Conservation (phyloP, 371 early-diverging fungal species). For the Apophysomyces variabilis region DNA sequence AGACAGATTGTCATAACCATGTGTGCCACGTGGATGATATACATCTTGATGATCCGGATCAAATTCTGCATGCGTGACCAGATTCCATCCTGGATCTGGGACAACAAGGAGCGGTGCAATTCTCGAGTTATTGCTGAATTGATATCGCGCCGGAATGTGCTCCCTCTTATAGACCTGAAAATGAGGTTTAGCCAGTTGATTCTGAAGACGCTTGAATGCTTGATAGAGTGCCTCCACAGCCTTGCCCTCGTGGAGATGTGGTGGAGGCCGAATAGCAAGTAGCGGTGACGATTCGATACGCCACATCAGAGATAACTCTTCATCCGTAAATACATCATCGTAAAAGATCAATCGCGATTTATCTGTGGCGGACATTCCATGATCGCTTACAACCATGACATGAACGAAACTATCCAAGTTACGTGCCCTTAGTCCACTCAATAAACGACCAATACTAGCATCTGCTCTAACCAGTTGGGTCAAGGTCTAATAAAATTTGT, state of each 20-base stretch:
- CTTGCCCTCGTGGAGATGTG: slow-evolving; percentile 22
- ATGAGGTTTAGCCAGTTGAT: slow-evolving; percentile 32
- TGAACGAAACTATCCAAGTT: slow-evolving; percentile 78
- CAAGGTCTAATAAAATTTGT: slow-evolving; percentile 31
- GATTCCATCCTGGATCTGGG: slow-evolving; percentile 68
- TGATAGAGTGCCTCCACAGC: slow-evolving; percentile 38
- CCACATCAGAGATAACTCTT: slow-evolving; percentile 39
- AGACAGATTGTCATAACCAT: slow-evolving; percentile 86
- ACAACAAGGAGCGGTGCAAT: slow-evolving; percentile 79
- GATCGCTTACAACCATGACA: slow-evolving; percentile 89
- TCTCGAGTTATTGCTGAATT: slow-evolving; percentile 60
- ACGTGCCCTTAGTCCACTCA: slow-evolving; percentile 59
- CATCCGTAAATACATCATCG: slow-evolving; percentile 62
- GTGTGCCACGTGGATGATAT: slow-evolving; percentile 64
- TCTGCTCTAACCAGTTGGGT: slow-evolving; percentile 60
- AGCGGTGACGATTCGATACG: slow-evolving; percentile 36
- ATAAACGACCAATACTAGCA: slow-evolving; percentile 63
- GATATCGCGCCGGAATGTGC: slow-evolving; percentile 67
- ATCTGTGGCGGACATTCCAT: slow-evolving; percentile 84
- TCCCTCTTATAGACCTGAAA: slow-evolving; percentile 67
- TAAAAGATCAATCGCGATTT: slow-evolving; percentile 66
- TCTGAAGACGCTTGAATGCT: slow-evolving; percentile 36
- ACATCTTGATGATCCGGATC: slow-evolving; percentile 28
- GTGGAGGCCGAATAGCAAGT: slow-evolving; percentile 51
- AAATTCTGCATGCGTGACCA: slow-evolving; percentile 51